Evolutionary conservation across 2,329 filamentous ascomycete genomes (phyloP).

Genomic region (Teratosphaeria viscida): DNA sequence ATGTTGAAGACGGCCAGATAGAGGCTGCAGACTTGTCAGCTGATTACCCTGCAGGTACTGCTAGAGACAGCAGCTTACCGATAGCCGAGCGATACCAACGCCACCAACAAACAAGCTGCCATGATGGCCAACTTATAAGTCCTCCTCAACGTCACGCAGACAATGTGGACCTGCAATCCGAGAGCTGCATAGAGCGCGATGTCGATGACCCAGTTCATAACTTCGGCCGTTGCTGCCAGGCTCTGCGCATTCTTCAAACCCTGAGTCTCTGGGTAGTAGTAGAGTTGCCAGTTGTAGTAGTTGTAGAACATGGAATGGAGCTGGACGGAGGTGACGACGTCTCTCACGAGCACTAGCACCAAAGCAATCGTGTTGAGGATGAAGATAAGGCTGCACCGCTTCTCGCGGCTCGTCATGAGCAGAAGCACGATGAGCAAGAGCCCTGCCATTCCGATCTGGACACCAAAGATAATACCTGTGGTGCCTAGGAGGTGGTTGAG

Average conservation of each 20-base stretch:
- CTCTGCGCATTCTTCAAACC: constrained; percentile 6
- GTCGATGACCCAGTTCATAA: constrained; percentile 44
- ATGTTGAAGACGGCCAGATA: constrained; percentile 41
- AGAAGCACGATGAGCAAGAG: constrained; percentile 57
- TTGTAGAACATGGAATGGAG: constrained; percentile 51
- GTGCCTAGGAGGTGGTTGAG: constrained; percentile 22
- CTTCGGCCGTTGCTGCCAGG: constrained; percentile 36
- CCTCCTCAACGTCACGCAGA: constrained; percentile 42
- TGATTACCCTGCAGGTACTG: neutral
- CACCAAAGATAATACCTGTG: constrained; percentile 53
- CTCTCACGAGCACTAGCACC: constrained; percentile 49
- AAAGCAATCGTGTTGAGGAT: constrained; percentile 55
- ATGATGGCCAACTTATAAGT: constrained; percentile 34
- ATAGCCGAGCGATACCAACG: constrained; percentile 42
- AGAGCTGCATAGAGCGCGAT: constrained; percentile 49
- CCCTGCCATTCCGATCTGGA: constrained; percentile 59
- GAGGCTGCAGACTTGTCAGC: constrained; percentile 19
- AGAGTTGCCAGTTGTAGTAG: constrained; percentile 30
- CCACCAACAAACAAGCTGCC: constrained; percentile 37
- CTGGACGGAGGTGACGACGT: constrained; percentile 46
- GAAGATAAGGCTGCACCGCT: constrained; percentile 55
- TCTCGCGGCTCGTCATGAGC: constrained; percentile 54
- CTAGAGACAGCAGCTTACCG: constrained; percentile 23
- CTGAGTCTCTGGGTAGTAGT: constrained; percentile 15
- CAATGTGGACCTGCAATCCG: constrained; percentile 52